Evolutionary conservation across 2,329 filamentous ascomycete species (phyloP).

Genomic region (Botrytis fragariae): DNA sequence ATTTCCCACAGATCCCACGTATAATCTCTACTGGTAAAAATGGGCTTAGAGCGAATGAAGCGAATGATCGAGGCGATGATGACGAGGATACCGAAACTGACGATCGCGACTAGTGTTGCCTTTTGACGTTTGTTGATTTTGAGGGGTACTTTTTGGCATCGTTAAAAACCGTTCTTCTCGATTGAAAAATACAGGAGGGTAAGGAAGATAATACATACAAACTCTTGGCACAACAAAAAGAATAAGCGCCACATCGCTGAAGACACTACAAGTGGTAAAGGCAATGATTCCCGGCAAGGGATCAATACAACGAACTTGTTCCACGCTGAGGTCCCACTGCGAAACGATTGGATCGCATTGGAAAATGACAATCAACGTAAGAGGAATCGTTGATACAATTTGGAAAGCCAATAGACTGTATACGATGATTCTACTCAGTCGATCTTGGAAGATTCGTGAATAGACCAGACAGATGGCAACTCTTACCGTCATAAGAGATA

Average conservation of each 20-base stretch:
- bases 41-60: not conserved
- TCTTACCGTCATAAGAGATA: not conserved
- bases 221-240: not conserved
- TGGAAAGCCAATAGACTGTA: not conserved
- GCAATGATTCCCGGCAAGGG: not conserved
- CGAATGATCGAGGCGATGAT: not conserved
- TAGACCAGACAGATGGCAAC: not conserved
- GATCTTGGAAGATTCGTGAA: constrained; percentile 6
- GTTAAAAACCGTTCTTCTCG: no score
- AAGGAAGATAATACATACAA: not conserved
- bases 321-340: not conserved
- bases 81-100: not conserved
- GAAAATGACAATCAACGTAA: not conserved
- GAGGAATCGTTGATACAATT: not conserved
- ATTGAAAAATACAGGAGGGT: not conserved
- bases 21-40: not conserved
- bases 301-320: not conserved
- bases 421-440: not conserved
- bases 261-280: constrained; percentile 2
- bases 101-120: not conserved
- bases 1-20: constrained; percentile 12
- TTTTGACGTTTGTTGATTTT: not conserved
- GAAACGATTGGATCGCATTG: not conserved
- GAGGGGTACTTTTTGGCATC: not conserved
- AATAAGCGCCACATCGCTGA: constrained; percentile 7